phyloP scores from a whole-genome alignment of 768 basidiomycete species.

The Piloderma croceum region DNA sequence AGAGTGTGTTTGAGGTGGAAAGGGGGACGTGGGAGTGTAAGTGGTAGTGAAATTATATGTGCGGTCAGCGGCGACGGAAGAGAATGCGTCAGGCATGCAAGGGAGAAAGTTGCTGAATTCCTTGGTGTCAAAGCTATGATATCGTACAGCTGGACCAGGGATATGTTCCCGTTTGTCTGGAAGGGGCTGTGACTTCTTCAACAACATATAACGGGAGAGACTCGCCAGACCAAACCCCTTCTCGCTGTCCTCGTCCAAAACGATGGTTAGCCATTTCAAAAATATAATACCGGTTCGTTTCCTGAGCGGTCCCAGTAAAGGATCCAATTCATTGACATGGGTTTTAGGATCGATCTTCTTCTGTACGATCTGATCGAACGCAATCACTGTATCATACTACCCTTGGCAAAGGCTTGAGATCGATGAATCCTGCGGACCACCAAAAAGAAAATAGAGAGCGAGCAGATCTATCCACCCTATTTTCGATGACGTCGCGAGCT shows the following conservation, averaged over 20 bases:
- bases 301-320: conserved; percentile 54
- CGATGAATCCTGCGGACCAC: neutral
- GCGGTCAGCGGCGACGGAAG: conserved; percentile 71
- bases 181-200: neutral
- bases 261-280: conserved; percentile 73
- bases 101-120: conserved; percentile 64
- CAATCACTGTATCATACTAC: conserved; percentile 85
- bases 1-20: conserved; percentile 82
- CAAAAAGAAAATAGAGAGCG: conserved; percentile 35
- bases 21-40: conserved; percentile 71
- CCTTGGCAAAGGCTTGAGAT: conserved; percentile 26
- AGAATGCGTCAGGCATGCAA: conserved; percentile 76
- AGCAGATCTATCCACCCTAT: conserved; percentile 44
- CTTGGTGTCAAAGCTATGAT: conserved; percentile 73
- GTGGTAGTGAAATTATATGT: conserved; percentile 75
- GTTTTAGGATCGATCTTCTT: conserved; percentile 68
- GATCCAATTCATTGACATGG: conserved; percentile 60
- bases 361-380: conserved; percentile 67
- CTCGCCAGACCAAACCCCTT: conserved; percentile 78
- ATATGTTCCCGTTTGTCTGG: conserved; percentile 67
- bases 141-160: conserved; percentile 63
- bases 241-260: conserved; percentile 79
- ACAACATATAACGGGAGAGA: no score
- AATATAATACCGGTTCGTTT: conserved; percentile 55
- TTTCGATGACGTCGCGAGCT: conserved; percentile 23